Percentiles rank a stretch among this genome's conserved stretches.
Conservation (phyloP, 1,139 yeast genomes). For the Nakaseomyces kungkrabaensis region DNA sequence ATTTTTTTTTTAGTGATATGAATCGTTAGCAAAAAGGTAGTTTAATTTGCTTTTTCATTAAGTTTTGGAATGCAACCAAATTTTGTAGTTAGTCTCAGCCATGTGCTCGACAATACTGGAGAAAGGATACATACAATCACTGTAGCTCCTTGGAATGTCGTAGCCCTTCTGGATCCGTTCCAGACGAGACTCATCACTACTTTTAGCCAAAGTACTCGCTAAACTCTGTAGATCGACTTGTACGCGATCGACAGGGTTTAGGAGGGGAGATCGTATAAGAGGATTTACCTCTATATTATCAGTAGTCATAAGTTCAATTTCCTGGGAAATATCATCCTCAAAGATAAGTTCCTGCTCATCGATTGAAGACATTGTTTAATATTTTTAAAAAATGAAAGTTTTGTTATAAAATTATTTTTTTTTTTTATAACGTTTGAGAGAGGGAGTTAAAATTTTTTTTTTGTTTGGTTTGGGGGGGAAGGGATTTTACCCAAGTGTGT, state of each 20-base stretch:
- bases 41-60: background rate
- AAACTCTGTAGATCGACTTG: background rate
- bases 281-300: background rate
- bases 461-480: background rate
- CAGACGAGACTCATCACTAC: background rate
- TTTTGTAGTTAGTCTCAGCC: conserved; percentile 2
- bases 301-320: background rate
- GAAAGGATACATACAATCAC: background rate
- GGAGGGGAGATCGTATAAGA: background rate
- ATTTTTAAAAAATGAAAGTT: background rate
- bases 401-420: background rate
- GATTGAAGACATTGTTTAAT: background rate
- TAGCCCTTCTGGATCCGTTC: background rate
- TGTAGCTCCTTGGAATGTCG: background rate
- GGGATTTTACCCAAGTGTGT: too few relatives aligned
- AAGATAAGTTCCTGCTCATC: conserved; percentile 2
- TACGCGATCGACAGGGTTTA: background rate
- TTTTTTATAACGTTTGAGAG: too few relatives aligned
- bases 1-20: too few relatives aligned
- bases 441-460: background rate
- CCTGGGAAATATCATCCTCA: conserved; percentile 1
- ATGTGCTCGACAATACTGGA: conserved; percentile 1
- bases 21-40: background rate
- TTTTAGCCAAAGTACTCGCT: background rate
- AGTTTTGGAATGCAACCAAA: background rate